Base-by-base conservation (phyloP, 1,284 basidiomycete species). In the Boletellus deceptivus region DNA sequence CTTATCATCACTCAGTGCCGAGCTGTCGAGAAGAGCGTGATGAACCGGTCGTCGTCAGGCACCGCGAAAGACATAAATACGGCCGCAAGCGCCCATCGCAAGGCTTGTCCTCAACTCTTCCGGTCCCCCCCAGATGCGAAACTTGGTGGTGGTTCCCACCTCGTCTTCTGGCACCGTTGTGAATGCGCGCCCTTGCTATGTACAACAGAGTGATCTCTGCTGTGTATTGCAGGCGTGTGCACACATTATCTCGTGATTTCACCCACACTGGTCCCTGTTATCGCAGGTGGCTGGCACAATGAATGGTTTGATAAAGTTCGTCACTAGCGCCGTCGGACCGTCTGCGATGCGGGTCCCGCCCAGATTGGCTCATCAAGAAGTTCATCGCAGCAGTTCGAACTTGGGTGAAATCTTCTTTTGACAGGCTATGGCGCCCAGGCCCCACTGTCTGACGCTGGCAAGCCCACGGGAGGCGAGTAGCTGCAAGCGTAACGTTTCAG, bases 191-290 rank as follows among this genome's bases (percentile, higher is more conserved):
- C 54, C 63, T 62, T 67, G 64, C 54, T 3, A 48, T 64, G 56
- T 57, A 52, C 60, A 52, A 38, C 53, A 53, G 60, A 59, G 60
- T 61, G 22, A 46, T 43, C 58, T 64, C 55, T 51, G 40, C 56
- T 59, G 63, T 65, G 62, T 29, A 59, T 52, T 44, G 54, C 64
- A 61, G 49, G 63, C 58, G 59, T 67, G 61, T 57, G 56, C 61
- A 63, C 62, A 49, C 56, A 49, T 44, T 31, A 53, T 50, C 35
- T 42, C 43, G 37, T 13, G 25, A 16, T 35, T 35, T 35, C 34
- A 9, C 34, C 34, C 34, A 17, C 34, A 8, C 16, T 31, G 13
- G 29, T 11, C 13, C 29, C 13, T 14, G 10, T 31, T 31, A 13
- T 35, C 34, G 16, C 7, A n/a, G 13, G 34, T 17, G n/a, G 34